A percentile compares a stretch with the other conserved stretches of the same genome.
phyloP scores from a whole-genome alignment of 2,329 filamentous ascomycete species.

The Hypoxylon sp. region DNA sequence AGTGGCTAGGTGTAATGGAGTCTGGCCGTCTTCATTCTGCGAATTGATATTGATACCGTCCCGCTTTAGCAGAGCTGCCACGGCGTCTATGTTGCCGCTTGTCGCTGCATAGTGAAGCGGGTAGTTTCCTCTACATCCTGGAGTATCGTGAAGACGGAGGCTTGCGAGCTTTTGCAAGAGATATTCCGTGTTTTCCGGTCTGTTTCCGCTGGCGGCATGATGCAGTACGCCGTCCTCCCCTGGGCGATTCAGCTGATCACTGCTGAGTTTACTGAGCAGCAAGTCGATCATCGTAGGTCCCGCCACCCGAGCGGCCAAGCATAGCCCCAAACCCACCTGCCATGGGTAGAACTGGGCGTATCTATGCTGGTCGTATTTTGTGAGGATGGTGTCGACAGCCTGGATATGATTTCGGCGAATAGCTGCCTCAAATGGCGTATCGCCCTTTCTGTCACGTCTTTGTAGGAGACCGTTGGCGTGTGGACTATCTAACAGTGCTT shows the following conservation, averaged over 20 bases:
- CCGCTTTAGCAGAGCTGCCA: constrained; percentile 11
- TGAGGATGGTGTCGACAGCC: constrained; percentile 33
- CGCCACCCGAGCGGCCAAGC: constrained; percentile 23
- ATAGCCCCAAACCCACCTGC: constrained; percentile 23
- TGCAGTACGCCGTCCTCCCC: constrained; percentile 22
- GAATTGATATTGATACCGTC: constrained; percentile 22
- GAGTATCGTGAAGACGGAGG: constrained; percentile 23
- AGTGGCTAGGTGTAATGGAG: constrained; percentile 25
- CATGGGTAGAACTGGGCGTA: constrained; percentile 22
- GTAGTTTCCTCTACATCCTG: constrained; percentile 12
- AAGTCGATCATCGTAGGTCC: constrained; percentile 25
- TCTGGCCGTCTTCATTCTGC: constrained; percentile 24
- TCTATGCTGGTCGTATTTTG: constrained; percentile 19
- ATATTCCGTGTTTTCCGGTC: constrained; percentile 29
- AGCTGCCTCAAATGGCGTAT: constrained; percentile 31
- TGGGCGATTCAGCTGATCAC: constrained; percentile 9
- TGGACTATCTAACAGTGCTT: constrained; percentile 29
- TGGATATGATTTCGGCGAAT: constrained; percentile 34
- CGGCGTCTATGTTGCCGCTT: constrained; percentile 34
- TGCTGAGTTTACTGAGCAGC: constrained; percentile 6
- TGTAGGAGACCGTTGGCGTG: constrained; percentile 17
- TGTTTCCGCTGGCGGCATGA: constrained; percentile 31
- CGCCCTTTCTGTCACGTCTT: constrained; percentile 20
- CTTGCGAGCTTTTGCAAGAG: constrained; percentile 23
- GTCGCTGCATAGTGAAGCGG: constrained; percentile 34